These are phyloP conservation scores for Chalciporus sp. DNA, from an alignment of 1,284 basidiomycete genomes.

Conservation along the genomic window DNA sequence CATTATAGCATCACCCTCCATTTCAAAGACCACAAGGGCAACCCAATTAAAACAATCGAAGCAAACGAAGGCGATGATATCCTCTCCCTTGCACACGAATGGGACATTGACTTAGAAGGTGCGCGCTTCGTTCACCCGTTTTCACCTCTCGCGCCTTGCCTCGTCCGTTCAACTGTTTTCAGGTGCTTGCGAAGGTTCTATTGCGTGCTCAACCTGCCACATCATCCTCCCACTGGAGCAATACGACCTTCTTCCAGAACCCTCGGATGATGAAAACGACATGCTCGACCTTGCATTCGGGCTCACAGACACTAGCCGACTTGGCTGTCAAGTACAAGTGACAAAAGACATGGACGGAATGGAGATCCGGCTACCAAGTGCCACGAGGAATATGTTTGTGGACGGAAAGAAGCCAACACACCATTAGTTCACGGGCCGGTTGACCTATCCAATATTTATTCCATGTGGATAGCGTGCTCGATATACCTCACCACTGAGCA, in stretches of 20 bases:
- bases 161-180: not conserved
- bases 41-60: conserved; percentile 83
- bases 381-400: conserved; percentile 97
- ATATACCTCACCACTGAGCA: conserved; percentile 18
- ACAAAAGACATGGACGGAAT: conserved; percentile 87
- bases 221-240: conserved; percentile 84
- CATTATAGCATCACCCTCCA: conserved; percentile 77
- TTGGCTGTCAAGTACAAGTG: conserved; percentile 85
- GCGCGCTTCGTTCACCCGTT: not conserved
- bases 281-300: conserved; percentile 99
- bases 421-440: conserved; percentile 33
- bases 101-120: conserved; percentile 98
- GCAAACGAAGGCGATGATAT: conserved; percentile 95
- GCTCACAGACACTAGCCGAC: conserved; percentile 87
- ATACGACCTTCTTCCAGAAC: conserved; percentile 88
- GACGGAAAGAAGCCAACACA: conserved; percentile 65
- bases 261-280: conserved; percentile 96
- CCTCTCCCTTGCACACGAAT: conserved; percentile 89
- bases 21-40: conserved; percentile 89
- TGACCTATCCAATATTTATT: not conserved
- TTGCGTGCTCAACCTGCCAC: conserved; percentile 98
- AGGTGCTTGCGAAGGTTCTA: conserved; percentile 96
- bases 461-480: conserved; percentile 14
- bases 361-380: conserved; percentile 83
- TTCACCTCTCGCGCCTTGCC: not conserved